phyloP scores from a whole-genome alignment of 129 eudicot genomes.

The Centrapalus pauciflorus region DNA sequence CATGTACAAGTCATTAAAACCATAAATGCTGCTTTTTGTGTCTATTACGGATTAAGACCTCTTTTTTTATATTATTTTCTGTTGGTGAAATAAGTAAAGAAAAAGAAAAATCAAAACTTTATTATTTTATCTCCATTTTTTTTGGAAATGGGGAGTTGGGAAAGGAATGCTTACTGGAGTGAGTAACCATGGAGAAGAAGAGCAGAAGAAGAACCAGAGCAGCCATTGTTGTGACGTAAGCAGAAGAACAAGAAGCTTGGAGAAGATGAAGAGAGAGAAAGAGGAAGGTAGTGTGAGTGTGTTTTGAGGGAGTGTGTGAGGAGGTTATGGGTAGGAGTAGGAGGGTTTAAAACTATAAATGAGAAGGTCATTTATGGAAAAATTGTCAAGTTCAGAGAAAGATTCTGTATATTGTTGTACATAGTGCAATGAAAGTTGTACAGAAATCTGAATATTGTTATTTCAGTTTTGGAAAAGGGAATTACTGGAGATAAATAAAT shows the following conservation, averaged over 20 bases:
- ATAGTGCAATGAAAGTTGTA: conserved; percentile 8
- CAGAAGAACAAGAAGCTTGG: conserved; percentile 21
- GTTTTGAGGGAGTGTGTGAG: no score
- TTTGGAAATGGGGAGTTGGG: neutral
- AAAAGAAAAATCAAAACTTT: neutral
- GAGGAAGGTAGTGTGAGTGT: neutral
- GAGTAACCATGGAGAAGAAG: conserved; percentile 26
- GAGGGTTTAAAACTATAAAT: conserved; percentile 26
- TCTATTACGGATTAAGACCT: conserved; percentile 15
- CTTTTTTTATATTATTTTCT: neutral
- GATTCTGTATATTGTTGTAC: neutral
- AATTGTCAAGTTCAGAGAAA: neutral
- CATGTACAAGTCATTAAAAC: conserved; percentile 12
- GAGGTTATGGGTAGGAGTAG: neutral
- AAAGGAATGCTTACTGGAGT: conserved; percentile 34
- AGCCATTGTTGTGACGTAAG: conserved; percentile 27
- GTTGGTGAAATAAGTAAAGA: neutral
- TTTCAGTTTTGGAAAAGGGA: neutral
- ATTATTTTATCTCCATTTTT: neutral
- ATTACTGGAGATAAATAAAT: neutral
- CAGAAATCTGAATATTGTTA: neutral
- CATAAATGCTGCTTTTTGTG: neutral
- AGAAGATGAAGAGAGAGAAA: conserved; percentile 14
- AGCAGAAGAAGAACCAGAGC: conserved; percentile 19
- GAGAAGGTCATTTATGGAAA: conserved; percentile 1